A percentile compares a stretch with the other conserved stretches of the same genome.
phyloP scores from a whole-genome alignment of 768 basidiomycete species.

The Lepiota venenata region DNA sequence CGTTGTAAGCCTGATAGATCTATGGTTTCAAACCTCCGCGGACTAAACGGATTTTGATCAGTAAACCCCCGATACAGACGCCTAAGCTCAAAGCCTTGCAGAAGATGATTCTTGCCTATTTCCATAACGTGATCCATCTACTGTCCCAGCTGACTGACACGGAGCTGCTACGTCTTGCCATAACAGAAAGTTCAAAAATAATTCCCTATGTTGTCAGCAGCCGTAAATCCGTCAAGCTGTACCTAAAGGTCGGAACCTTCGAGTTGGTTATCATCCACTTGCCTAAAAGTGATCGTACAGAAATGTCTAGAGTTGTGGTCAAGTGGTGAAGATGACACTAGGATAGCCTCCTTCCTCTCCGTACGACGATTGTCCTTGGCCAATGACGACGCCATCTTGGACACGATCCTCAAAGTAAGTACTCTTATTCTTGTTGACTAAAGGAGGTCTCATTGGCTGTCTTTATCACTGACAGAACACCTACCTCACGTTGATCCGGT shows the following conservation, averaged over 20 bases:
- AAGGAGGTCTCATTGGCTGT: neutral
- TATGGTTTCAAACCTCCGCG: constrained; percentile 4
- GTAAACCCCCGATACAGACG: constrained; percentile 83
- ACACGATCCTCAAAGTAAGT: constrained; percentile 79
- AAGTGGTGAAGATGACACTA: constrained; percentile 71
- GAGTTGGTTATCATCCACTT: neutral
- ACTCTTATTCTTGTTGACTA: neutral
- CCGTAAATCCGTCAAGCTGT: constrained; percentile 80
- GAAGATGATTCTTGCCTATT: constrained; percentile 85
- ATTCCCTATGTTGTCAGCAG: constrained; percentile 85
- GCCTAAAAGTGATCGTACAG: constrained; percentile 31
- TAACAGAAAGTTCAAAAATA: constrained; percentile 84
- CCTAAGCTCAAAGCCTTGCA: constrained; percentile 81
- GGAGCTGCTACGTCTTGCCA: constrained; percentile 62
- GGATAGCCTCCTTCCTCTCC: constrained; percentile 84
- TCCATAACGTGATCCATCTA: constrained; percentile 81
- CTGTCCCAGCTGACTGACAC: constrained; percentile 72
- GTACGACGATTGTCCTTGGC: constrained; percentile 76
- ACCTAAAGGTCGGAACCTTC: constrained; percentile 67
- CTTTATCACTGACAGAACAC: constrained; percentile 54
- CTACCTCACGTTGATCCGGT: constrained; percentile 85
- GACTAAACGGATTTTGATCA: constrained; percentile 24
- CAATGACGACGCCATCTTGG: constrained; percentile 76
- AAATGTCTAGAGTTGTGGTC: constrained; percentile 85
- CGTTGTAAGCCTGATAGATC: constrained; percentile 58